Conservation (phyloP, 1,284 basidiomycete genomes). For the Apiotrichum domesticum region DNA sequence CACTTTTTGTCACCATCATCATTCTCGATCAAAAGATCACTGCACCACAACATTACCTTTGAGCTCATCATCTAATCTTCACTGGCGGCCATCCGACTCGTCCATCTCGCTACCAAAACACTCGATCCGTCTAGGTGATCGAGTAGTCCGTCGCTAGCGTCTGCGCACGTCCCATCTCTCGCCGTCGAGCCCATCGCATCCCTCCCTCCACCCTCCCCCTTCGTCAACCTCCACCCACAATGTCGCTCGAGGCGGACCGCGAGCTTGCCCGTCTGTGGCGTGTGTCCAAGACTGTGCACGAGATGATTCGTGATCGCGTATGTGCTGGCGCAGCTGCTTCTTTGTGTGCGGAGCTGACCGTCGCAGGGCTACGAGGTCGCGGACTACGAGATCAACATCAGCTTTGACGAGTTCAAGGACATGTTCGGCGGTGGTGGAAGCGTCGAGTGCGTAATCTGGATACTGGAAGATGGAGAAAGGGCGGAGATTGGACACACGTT, state of each 20-base stretch:
- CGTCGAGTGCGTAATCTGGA: conserved; percentile 31
- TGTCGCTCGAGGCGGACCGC: conserved; percentile 38
- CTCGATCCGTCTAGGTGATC: neutral
- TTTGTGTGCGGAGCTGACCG: neutral
- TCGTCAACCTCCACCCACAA: conserved; percentile 6
- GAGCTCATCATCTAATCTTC: neutral
- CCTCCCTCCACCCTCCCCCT: neutral
- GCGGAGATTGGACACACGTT: neutral
- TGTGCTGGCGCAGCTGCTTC: conserved; percentile 10
- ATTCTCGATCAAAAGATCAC: neutral
- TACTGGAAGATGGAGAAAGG: neutral
- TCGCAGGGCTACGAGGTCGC: conserved; percentile 44
- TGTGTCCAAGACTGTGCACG: conserved; percentile 93
- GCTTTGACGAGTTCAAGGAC: conserved; percentile 46
- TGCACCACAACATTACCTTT: conserved; percentile 1
- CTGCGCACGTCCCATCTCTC: too few relatives aligned
- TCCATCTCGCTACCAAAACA: neutral
- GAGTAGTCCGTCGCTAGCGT: neutral
- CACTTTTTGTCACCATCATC: conserved; percentile 1
- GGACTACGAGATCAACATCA: conserved; percentile 47
- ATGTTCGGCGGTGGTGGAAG: conserved; percentile 34
- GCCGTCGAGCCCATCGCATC: neutral
- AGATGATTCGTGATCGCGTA: conserved; percentile 83
- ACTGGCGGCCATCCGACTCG: neutral
- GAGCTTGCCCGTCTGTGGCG: conserved; percentile 68